phyloP scores from a whole-genome alignment of 306 rosid genomes.

The Sechiopsis laciniata region DNA sequence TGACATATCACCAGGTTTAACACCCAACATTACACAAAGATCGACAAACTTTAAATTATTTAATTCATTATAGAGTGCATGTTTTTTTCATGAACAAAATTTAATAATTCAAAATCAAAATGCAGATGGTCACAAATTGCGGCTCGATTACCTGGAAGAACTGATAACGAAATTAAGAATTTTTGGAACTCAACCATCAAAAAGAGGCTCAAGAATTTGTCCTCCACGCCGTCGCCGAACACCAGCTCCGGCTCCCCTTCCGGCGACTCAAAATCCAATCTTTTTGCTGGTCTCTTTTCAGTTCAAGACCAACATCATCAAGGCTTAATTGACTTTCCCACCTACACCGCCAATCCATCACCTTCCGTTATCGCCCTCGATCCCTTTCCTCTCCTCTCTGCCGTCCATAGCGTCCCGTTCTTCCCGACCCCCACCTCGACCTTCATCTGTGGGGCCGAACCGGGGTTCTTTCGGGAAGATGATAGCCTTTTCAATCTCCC shows the following conservation, averaged over 20 bases:
- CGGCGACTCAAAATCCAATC: constrained; percentile 30
- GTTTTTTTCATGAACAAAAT: neutral
- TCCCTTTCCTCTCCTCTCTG: constrained; percentile 35
- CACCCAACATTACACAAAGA: neutral
- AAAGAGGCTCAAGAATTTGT: constrained; percentile 70
- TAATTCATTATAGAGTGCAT: neutral
- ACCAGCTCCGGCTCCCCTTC: constrained; percentile 52
- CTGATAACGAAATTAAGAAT: constrained; percentile 89
- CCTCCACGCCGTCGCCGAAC: constrained; percentile 52
- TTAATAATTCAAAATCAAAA: neutral
- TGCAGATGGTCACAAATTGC: constrained; percentile 99
- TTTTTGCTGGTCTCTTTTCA: constrained; percentile 29
- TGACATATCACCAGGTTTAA: constrained; percentile 9
- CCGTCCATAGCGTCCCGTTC: constrained; percentile 28
- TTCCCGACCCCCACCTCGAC: constrained; percentile 15
- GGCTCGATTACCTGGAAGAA: constrained; percentile 80
- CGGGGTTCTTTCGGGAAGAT: constrained; percentile 34
- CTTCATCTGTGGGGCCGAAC: constrained; percentile 12
- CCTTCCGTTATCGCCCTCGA: constrained; percentile 30
- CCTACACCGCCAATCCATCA: constrained; percentile 39
- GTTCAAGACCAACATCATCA: constrained; percentile 27
- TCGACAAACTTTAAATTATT: neutral
- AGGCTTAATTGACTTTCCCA: constrained; percentile 29
- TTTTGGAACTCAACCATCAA: constrained; percentile 96
- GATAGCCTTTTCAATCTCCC: constrained; percentile 52